phyloP scores from a whole-genome alignment of 441 rosid species.

The Brassica hybrid region DNA sequence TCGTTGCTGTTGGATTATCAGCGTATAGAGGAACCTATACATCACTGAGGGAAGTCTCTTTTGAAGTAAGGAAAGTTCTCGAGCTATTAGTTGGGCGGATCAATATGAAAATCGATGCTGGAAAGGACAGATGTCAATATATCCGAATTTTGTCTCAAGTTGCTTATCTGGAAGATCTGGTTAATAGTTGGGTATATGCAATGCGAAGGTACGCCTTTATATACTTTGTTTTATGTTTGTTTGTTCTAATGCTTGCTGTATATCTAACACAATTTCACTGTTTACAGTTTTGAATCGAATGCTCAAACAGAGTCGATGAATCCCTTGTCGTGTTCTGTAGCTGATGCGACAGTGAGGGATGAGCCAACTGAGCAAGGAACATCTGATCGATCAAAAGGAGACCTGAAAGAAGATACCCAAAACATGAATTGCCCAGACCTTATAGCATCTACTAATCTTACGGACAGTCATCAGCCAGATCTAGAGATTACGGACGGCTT shows the following conservation, averaged over 20 bases:
- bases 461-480: conserved; percentile 40
- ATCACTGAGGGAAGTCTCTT: conserved; percentile 80
- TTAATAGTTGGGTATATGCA: conserved; percentile 86
- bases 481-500: conserved; percentile 37
- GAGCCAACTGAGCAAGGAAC: conserved; percentile 43
- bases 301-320: conserved; percentile 49
- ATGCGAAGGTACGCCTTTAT: conserved; percentile 69
- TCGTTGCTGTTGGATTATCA: conserved; percentile 83
- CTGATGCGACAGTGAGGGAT: conserved; percentile 44
- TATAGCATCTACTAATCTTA: conserved; percentile 38
- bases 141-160: conserved; percentile 87
- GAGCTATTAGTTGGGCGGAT: conserved; percentile 85
- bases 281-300: conserved; percentile 74
- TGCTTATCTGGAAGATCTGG: conserved; percentile 93
- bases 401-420: conserved; percentile 33
- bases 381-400: conserved; percentile 43
- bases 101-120: conserved; percentile 75
- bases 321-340: conserved; percentile 46
- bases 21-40: conserved; percentile 80
- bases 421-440: conserved; percentile 45
- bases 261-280: conserved; percentile 44
- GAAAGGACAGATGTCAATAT: conserved; percentile 83
- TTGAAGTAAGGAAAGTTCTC: conserved; percentile 86
- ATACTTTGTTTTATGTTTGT: conserved; percentile 28
- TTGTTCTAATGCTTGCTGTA: conserved; percentile 30